A percentile compares a stretch with the other conserved stretches of the same genome.
Evolutionary conservation across 768 basidiomycete genomes (phyloP).

Genomic region (Amanita fuliginea): DNA sequence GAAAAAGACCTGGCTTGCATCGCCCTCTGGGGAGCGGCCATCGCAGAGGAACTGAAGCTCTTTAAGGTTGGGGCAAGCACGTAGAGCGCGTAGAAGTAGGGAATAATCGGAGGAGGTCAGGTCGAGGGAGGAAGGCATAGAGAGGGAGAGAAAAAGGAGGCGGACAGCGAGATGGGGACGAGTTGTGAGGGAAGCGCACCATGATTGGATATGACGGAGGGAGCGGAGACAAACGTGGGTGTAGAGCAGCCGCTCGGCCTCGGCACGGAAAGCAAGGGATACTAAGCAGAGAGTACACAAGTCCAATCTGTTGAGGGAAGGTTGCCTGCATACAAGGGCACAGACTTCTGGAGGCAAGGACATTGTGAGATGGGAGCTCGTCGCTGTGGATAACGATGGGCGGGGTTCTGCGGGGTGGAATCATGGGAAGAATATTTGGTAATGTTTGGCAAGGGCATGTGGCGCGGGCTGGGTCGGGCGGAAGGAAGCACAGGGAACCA

Average conservation of each 20-base stretch:
- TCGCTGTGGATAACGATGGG: neutral
- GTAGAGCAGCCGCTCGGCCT: slow-evolving; percentile 16
- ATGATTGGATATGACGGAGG: slow-evolving; percentile 11
- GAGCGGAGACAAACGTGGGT: slow-evolving; percentile 8
- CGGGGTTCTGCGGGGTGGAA: slow-evolving; percentile 2
- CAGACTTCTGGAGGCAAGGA: slow-evolving; percentile 14
- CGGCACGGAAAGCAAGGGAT: slow-evolving; percentile 13
- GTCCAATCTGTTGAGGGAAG: slow-evolving; percentile 6
- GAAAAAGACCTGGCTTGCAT: slow-evolving; percentile 12
- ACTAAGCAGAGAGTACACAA: slow-evolving; percentile 12
- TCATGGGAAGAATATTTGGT: neutral
- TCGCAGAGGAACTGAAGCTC: slow-evolving; percentile 11
- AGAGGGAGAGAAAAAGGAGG: slow-evolving; percentile 8
- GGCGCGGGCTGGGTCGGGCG: neutral
- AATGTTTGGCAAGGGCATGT: neutral
- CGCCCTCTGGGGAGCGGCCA: slow-evolving; percentile 4
- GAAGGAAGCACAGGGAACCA: neutral
- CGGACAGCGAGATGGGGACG: slow-evolving; percentile 11
- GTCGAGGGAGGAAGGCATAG: slow-evolving; percentile 12
- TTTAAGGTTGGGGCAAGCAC: slow-evolving; percentile 9
- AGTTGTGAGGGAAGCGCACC: slow-evolving; percentile 10
- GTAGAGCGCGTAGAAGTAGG: slow-evolving; percentile 10
- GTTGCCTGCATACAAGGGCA: slow-evolving; percentile 13
- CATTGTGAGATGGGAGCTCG: neutral
- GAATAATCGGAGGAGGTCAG: slow-evolving; percentile 12